phyloP scores from a whole-genome alignment of 768 basidiomycete genomes.

The Termitomyces sp. region DNA sequence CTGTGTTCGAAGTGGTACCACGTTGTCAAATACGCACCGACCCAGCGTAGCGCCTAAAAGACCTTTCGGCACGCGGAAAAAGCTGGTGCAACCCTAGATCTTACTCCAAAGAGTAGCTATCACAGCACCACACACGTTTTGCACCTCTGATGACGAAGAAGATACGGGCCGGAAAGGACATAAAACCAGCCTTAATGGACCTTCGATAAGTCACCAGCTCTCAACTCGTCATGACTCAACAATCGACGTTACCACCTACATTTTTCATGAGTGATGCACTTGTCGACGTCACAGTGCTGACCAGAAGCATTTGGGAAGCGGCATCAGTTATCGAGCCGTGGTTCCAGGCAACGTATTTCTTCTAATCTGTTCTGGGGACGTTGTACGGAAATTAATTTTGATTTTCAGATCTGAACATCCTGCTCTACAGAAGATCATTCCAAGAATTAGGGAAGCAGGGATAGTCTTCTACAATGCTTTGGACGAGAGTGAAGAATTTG shows the following conservation, averaged over 20 bases:
- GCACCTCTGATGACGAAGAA: not conserved
- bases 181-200: not conserved
- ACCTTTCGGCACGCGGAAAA: no score
- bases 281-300: not conserved
- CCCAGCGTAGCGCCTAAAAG: no score
- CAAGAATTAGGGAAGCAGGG: not conserved
- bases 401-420: not conserved
- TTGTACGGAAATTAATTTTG: not conserved
- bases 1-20: no score
- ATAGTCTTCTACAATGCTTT: not conserved
- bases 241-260: not conserved
- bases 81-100: no score
- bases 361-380: not conserved
- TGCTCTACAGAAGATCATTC: not conserved
- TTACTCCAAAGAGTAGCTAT: not conserved
- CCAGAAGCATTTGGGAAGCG: not conserved
- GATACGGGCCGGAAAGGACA: no score
- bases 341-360: not conserved
- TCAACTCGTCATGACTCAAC: not conserved
- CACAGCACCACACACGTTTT: not conserved
- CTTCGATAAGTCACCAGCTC: not conserved
- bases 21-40: no score
- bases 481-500: not conserved
- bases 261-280: not conserved
- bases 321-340: not conserved